Base-by-base conservation (phyloP, 73 alveolate genomes). In the Paraurostyla sp. region DNA sequence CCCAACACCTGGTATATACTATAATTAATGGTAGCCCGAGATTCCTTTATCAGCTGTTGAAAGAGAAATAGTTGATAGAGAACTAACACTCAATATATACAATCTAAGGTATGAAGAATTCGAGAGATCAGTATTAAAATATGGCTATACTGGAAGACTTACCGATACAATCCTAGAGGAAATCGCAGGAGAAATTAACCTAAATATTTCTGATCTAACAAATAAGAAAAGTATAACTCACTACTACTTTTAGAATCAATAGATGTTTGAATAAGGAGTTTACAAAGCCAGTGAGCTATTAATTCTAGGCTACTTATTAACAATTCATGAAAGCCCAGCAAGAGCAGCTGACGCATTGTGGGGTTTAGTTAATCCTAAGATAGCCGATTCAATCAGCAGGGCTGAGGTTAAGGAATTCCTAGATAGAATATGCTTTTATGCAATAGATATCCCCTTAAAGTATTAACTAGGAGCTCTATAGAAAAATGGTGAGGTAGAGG, bases 1-100 rank as follows among this genome's bases (percentile, higher is more conserved):
- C 30, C 22, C 71, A 23, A 71, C 50, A 22, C 86, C 86, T 16
- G 7, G 0, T 18, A 7, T 48, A 3, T 48, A 43, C 7, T 32
- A n/a, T 33, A 29, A 43, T 1, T 4, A 50, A 16, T 73, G 71
- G 65, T 2, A 22, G 2, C 86, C 86, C 7, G 86, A 48, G 23
- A 11, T 48, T 35, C 86, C 68, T 16, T 13, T 73, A 4, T 73
- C 86, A 7, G 30, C 45, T 29, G 32, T 73, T 45, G 86, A 73
- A 29, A 73, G 86, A 73, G 46, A 68, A n/a, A 73, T 73, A 13
- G 71, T 73, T 13, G 86, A 73, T 49, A 73, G 65, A 48, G 86
- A 73, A n/a, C 6, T 73, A 35, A 13, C 11, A 13, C 33, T 73
- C 36, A 27, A 43, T 7, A 3, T 73, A 27, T 36, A 73, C 29